These are phyloP conservation scores for Geranium rotundifolium DNA, from an alignment of 345 rosid species.

Conservation along the genomic window DNA sequence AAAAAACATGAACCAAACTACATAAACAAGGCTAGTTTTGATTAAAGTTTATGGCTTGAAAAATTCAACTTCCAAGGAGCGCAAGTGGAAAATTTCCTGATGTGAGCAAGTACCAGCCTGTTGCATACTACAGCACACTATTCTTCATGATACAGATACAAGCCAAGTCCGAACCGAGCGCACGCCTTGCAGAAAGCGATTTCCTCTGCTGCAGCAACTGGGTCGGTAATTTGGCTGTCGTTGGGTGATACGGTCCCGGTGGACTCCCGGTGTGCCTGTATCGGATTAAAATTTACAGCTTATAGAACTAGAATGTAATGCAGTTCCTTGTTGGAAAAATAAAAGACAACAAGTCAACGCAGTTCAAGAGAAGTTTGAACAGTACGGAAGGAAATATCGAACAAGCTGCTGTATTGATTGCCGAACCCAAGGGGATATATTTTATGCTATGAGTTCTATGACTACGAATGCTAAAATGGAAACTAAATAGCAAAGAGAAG, in stretches of 20 bases:
- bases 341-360: too few relatives aligned
- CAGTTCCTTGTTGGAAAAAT: too few relatives aligned
- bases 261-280: slow-evolving; percentile 87
- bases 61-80: background rate
- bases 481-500: too few relatives aligned
- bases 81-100: background rate
- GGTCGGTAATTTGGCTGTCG: slow-evolving; percentile 38
- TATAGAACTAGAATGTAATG: background rate
- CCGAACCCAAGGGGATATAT: too few relatives aligned
- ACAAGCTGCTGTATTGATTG: too few relatives aligned
- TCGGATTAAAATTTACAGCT: background rate
- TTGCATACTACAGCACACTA: slow-evolving; percentile 16
- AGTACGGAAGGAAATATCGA: background rate
- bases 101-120: slow-evolving; percentile 2
- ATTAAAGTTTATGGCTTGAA: background rate
- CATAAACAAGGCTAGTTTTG: background rate
- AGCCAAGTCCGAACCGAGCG: slow-evolving; percentile 92
- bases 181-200: slow-evolving; percentile 93
- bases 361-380: background rate
- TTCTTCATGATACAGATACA: slow-evolving; percentile 77
- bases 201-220: slow-evolving; percentile 90
- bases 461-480: too few relatives aligned
- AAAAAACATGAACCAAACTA: too few relatives aligned
- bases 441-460: too few relatives aligned
- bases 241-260: slow-evolving; percentile 59